Evolutionary conservation across 257 asterid species (phyloP), one percentile per base, ranked within the genome.

Genomic region (Fraxinus pennsylvanica): DNA sequence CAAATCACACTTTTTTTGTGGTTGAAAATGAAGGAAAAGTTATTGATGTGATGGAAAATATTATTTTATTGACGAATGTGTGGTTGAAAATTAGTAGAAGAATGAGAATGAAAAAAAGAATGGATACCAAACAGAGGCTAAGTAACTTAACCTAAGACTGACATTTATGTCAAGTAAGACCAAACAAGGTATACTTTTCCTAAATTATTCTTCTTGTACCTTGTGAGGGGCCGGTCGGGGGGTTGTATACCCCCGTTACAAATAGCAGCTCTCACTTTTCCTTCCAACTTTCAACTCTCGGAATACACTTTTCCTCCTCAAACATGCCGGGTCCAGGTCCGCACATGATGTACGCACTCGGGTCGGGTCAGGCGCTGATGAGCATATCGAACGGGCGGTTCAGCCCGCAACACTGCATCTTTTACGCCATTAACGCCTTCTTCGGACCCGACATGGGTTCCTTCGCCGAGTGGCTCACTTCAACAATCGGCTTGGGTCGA

Each of bases 251-350:
- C n/a, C n/a, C n/a, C n/a, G n/a, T n/a, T n/a, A 25, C 27, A 25
- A 25, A 25, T 25, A 25, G 27, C 27, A 25, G 27, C 27, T 25
- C 27, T 25, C 27, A 52, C 21, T 15, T 52, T 52, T 52, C 63
- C 3, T 52, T 17, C 22, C 9, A 1, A 14, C 9, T 52, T 17
- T 17, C 63, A 4, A 4, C 63, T 19, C 22, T 52, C 61, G 52
- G 52, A 43, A 43, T 0, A 43, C 63, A 15, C 63, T 52, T 52
- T 19, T 19, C 63, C 66, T 57, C 22, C 63, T 52, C 66, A 22
- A 86, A 36, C 9, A 94, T 92, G 98, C 98, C 98, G 72, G 98
- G 98, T 4, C 98, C 97, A 14, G 98, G 98, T 78, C 97, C 98
- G 74, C 98, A 92, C 86, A 82, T 94, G 97, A 83, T 94, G n/a